Base-by-base conservation (phyloP, 2,329 filamentous ascomycete species). In the Fusarium subtropicale region DNA sequence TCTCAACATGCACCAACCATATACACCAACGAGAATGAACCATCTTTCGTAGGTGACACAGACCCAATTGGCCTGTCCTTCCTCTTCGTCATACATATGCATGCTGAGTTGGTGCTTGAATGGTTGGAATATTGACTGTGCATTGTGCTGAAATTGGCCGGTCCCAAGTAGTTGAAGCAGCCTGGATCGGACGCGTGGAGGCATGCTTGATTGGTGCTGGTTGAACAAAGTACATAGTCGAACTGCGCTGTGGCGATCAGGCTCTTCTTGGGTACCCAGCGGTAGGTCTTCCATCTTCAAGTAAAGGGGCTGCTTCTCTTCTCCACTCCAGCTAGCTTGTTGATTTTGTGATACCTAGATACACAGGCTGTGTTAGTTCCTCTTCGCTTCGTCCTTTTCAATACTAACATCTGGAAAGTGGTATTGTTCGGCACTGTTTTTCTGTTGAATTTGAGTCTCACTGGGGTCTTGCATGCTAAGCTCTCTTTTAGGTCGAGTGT, bases 1-100 rank as follows among this genome's bases (percentile, higher is more conserved):
- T 11, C 18, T n/a, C n/a, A 58, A n/a, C 28, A 6, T 31, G 12
- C 31, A 9, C 15, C 22, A 18, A 3, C 36, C 36, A 22, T 42
- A 58, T 15, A 54, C 16, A n/a, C 47, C 55, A 12, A 36, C 28
- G n/a, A 58, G 31, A 7, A 58, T 42, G 9, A 58, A 54, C 28
- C 55, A 58, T 18, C 55, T 31, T 18, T 54, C 55, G 24, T 54
- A 58, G 3, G 47, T 58, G 38, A 33, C 26, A 15, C 22, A 30
- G 7, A 54, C 34, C 47, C 47, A 58, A 20, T 44, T 54, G 7
- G 15, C 20, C 48, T 42, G 38, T n/a, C 24, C n/a, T 10, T 18
- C 20, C 5, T 36, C 16, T 8, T 34, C 22, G 5, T 54, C 55
- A 12, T 34, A 54, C 36, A 58, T 58, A n/a, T 54, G 22, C 3